phyloP scores from a whole-genome alignment of 306 rosid genomes.

The Mucuna pruriens region DNA sequence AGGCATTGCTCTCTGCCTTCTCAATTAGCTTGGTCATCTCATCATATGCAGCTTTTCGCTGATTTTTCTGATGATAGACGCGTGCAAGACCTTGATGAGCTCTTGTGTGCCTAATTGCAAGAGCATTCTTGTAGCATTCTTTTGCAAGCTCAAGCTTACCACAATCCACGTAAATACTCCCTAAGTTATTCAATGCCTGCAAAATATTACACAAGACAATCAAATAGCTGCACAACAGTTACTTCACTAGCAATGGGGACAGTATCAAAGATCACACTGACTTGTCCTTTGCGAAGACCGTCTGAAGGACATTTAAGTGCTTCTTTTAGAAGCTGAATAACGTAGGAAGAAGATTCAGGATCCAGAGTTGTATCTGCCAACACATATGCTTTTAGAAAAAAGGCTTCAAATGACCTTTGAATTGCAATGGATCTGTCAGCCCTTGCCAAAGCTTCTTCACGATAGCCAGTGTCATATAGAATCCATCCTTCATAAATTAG shows the following conservation, averaged over 20 bases:
- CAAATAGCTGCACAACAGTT: conserved; percentile 29
- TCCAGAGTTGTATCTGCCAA: conserved; percentile 73
- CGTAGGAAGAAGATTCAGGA: conserved; percentile 62
- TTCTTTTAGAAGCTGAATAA: conserved; percentile 70
- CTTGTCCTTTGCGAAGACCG: conserved; percentile 93
- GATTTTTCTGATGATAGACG: conserved; percentile 69
- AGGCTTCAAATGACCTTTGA: conserved; percentile 84
- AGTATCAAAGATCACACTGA: conserved; percentile 35
- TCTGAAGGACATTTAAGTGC: conserved; percentile 91
- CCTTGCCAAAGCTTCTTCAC: conserved; percentile 66
- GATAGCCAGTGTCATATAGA: conserved; percentile 77
- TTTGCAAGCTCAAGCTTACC: conserved; percentile 70
- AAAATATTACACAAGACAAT: conserved; percentile 40
- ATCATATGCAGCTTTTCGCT: conserved; percentile 70
- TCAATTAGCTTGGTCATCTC: conserved; percentile 88
- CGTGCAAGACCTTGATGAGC: conserved; percentile 94
- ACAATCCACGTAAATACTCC: conserved; percentile 77
- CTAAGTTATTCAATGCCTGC: conserved; percentile 84
- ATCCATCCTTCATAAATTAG: conserved; percentile 94
- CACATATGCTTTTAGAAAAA: conserved; percentile 76
- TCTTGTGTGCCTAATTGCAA: conserved; percentile 86
- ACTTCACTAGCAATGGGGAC: conserved; percentile 4
- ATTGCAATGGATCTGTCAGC: conserved; percentile 71
- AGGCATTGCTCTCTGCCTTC: conserved; percentile 70
- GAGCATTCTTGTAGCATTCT: conserved; percentile 78